Conservation (phyloP, 805 yeast species). For the Pichia cabralensis region DNA sequence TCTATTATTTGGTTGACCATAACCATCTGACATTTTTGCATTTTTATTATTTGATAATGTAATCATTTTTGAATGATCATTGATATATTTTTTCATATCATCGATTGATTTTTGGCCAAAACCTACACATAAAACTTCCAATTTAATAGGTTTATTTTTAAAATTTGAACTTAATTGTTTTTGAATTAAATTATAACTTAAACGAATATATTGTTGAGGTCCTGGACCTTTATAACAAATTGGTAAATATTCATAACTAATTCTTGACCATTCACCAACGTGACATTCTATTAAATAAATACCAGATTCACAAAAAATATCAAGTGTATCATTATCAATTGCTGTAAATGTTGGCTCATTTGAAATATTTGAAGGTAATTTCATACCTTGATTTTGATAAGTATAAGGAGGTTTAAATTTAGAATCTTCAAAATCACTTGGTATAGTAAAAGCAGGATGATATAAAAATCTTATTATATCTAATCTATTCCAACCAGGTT, state of each 20-base stretch:
- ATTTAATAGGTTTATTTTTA: conserved; percentile 30
- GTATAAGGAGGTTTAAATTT: conserved; percentile 27
- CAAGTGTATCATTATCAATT: conserved; percentile 32
- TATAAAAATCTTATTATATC: conserved; percentile 69
- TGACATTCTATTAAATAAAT: conserved; percentile 67
- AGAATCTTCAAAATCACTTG: conserved; percentile 45
- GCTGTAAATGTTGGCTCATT: conserved; percentile 39
- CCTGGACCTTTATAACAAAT: conserved; percentile 48
- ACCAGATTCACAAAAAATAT: conserved; percentile 51
- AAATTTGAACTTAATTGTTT: conserved; percentile 25
- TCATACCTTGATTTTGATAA: conserved; percentile 23
- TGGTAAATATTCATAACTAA: conserved; percentile 55
- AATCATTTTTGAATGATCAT: conserved; percentile 14
- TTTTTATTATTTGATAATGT: conserved; percentile 10
- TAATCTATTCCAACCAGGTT: conserved; percentile 80
- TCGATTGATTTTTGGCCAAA: conserved; percentile 47
- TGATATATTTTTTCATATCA: conserved; percentile 32
- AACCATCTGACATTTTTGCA: conserved; percentile 15
- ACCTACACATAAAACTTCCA: conserved; percentile 51
- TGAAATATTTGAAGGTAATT: conserved; percentile 21
- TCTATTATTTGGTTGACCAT: conserved; percentile 18
- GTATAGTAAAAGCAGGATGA: conserved; percentile 73
- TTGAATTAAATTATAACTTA: conserved; percentile 40
- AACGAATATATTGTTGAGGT: conserved; percentile 38
- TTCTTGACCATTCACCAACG: conserved; percentile 48